Base-by-base conservation (phyloP, 176 grass and related monocot species). In the Musa beccarii region DNA sequence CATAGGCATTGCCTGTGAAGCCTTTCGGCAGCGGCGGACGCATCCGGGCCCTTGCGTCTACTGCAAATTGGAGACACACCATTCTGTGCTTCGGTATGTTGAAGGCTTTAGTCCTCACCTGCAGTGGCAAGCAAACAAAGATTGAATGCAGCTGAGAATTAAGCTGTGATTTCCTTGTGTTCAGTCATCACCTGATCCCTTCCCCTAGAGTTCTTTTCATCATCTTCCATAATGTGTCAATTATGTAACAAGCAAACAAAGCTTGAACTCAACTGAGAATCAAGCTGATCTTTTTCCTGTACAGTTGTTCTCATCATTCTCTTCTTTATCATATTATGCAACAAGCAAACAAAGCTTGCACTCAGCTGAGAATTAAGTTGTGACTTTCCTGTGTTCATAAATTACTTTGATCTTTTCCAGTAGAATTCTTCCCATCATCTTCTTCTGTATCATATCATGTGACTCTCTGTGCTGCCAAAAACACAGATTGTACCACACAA, bases 51-150 rank as follows among this genome's bases (percentile, higher is more conserved):
- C 77, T 68, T 21, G 67, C 68, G 66, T 79, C 67, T 24, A 79
- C 66, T 54, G 77, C 17, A 54, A 79, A 79, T 26, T 79, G 77
- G 26, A 79, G 77, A 24, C 77, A 79, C 9, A 79, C 77, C 16
- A 21, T 71, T 34, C 67, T 69, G 77, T 79, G 11, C 11, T 50
- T 71, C 56, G 66, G 15, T 68, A 79, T 79, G 43, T 54, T 52
- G 5, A 79, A 13, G 53, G 77, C 77, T 70, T 57, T 79, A 53
- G 66, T 79, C 53, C 77, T 69, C 51, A 65, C 77, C 77, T 79
- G 52, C 53, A 71, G 24, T 52, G 25, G 51, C 34, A 51, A 50
- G 25, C 13, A 3, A 21, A 51, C 16, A n/a, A 51, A 52, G 43
- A 71, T 10, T n/a, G 20, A 15, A 17, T 62, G 20, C 6, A 7